Evolutionary conservation across 257 asterid species (phyloP).

Genomic region (Datura wrightii): DNA sequence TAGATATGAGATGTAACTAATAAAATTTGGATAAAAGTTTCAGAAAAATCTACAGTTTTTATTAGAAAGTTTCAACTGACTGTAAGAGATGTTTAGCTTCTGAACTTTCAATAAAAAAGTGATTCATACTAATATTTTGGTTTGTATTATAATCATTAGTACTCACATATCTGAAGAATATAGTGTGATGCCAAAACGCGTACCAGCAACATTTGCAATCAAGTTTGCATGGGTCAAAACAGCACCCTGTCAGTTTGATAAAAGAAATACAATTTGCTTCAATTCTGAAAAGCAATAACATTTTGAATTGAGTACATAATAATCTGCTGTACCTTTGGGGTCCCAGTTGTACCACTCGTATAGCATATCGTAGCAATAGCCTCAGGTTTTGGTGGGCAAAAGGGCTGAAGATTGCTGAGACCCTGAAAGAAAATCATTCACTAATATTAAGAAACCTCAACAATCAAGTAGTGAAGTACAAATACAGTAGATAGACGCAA

Average conservation of each 20-base stretch:
- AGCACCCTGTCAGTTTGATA: slow-evolving; percentile 65
- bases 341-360: slow-evolving; percentile 96
- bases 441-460: neutral
- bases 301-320: neutral
- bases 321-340: slow-evolving; percentile 71
- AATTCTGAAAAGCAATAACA: neutral
- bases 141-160: slow-evolving; percentile 18
- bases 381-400: slow-evolving; percentile 80
- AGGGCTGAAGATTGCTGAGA: slow-evolving; percentile 61
- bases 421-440: slow-evolving; percentile 53
- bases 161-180: slow-evolving; percentile 85
- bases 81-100: neutral
- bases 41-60: neutral
- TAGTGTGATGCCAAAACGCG: slow-evolving; percentile 50
- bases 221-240: slow-evolving; percentile 80
- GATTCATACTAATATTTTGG: neutral
- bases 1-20: slow-evolving; percentile 90
- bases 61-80: slow-evolving; percentile 27
- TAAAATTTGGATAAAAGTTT: slow-evolving; percentile 21
- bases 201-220: slow-evolving; percentile 80
- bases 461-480: neutral
- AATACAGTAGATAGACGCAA: neutral
- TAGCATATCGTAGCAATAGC: slow-evolving; percentile 86
- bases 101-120: slow-evolving; percentile 7
- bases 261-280: slow-evolving; percentile 1